phyloP scores from a whole-genome alignment of 176 grass and related monocot species.

The Juncus effusus region DNA sequence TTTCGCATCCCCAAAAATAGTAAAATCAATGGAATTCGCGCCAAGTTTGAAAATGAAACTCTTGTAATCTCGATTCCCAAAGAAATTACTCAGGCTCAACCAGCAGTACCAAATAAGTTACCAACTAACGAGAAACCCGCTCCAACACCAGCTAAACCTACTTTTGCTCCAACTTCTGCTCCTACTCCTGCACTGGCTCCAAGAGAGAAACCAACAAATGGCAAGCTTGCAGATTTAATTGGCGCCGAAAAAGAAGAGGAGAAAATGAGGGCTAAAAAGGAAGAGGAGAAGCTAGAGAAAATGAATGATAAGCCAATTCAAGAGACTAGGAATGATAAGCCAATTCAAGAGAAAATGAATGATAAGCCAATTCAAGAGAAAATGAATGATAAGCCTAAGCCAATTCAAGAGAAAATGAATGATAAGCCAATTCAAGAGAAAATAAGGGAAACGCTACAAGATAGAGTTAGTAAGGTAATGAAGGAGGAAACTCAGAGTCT shows the following conservation, averaged over 20 bases:
- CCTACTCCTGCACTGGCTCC: not conserved
- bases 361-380: not conserved
- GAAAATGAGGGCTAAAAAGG: constrained; percentile 14
- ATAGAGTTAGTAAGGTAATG: too few relatives aligned
- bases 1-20: constrained; percentile 38
- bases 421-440: not conserved
- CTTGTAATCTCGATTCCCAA: constrained; percentile 64
- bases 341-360: not conserved
- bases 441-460: not conserved
- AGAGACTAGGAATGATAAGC: not conserved
- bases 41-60: constrained; percentile 61
- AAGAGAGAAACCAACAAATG: not conserved
- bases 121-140: not conserved
- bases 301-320: not conserved
- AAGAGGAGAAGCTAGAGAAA: constrained; percentile 5
- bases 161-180: not conserved
- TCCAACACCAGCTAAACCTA: not conserved
- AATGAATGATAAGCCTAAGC: constrained; percentile 2
- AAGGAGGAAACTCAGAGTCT: not conserved
- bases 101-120: not conserved
- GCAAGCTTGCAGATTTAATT: not conserved
- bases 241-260: constrained; percentile 7
- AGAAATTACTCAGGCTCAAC: constrained; percentile 9
- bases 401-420: not conserved
- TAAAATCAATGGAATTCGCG: constrained; percentile 43